Evolutionary conservation across 2,329 filamentous ascomycete genomes (phyloP), one percentile per base, ranked within the genome.

Genomic region (Knoxdaviesia proteae): DNA sequence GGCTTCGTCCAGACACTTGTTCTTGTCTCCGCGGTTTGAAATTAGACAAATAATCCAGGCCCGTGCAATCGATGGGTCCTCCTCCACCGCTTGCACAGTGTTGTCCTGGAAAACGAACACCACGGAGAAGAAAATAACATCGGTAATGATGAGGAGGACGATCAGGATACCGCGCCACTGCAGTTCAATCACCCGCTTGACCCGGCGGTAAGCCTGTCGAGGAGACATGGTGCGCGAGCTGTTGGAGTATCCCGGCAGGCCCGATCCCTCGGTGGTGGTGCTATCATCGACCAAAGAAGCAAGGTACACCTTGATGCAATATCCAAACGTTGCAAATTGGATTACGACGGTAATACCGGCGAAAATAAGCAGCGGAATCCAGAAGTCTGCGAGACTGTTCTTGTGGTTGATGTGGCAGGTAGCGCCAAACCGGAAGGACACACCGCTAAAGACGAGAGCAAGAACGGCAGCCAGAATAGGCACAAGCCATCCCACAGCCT

Each of bases 91-190:
- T 42, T 72, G 61, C 8, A 82, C 69, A 29, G 80, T 71, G 51
- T 79, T 79, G 58, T 93, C 82, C 54, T 94, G 72, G 55, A 84
- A 83, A 40, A 96, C 79, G 55, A 96, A 96, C 43, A 94, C 71
- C 39, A 94, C 67, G 2, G 87, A 79, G 60, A 96, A 94, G 67
- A 94, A 94, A 52, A 94, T 77, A 47, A 96, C 84, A 56, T 96
- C 87, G 46, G 75, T 72, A 45, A 94, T 72, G 50, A 96, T 93
- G 55, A 94, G 80, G 42, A 92, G 65, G 9, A 94, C 86, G 47
- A 96, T 83, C 38, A 77, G 74, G 46, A 94, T 88, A 38, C 87
- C 88, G 51, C 88, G 74, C 90, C 90, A 98, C 59, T 98, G 90
- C 4, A 96, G 72, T 55, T 82, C 76, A 35, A 98, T 71, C 11